A percentile compares a stretch with the other conserved stretches of the same genome.
Evolutionary conservation across 1,284 basidiomycete genomes (phyloP).

Genomic region (Fistulina hepatica): DNA sequence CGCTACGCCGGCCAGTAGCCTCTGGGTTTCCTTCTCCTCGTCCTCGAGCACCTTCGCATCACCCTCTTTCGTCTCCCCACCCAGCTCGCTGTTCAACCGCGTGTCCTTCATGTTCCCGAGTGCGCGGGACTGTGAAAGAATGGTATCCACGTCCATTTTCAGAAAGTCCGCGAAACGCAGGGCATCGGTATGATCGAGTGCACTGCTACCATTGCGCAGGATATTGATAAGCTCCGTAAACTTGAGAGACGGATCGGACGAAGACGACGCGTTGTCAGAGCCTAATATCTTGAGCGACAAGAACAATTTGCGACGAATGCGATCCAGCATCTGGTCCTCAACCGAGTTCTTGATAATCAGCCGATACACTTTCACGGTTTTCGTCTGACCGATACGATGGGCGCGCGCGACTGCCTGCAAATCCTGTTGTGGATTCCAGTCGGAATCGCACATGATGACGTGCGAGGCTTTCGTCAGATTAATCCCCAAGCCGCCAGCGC

Average conservation of each 20-base stretch:
- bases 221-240: slow-evolving; percentile 42
- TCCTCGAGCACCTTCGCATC: slow-evolving; percentile 27
- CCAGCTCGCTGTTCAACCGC: slow-evolving; percentile 32
- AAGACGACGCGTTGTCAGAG: slow-evolving; percentile 20
- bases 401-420: slow-evolving; percentile 81
- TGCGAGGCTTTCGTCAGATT: slow-evolving; percentile 78
- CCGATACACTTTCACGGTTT: slow-evolving; percentile 64
- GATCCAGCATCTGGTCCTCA: slow-evolving; percentile 59
- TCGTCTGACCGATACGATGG: slow-evolving; percentile 74
- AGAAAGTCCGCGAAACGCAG: slow-evolving; percentile 34
- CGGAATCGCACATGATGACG: slow-evolving; percentile 68
- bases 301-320: slow-evolving; percentile 51
- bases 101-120: slow-evolving; percentile 30
- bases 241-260: slow-evolving; percentile 22
- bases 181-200: slow-evolving; percentile 28
- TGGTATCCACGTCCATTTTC: slow-evolving; percentile 29
- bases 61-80: slow-evolving; percentile 16
- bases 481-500: slow-evolving; percentile 83
- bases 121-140: slow-evolving; percentile 33
- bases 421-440: slow-evolving; percentile 82
- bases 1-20: slow-evolving; percentile 43
- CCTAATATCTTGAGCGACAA: slow-evolving; percentile 50
- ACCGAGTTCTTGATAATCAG: slow-evolving; percentile 48
- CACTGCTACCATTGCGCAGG: slow-evolving; percentile 44
- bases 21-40: slow-evolving; percentile 39